A percentile compares a stretch with the other conserved stretches of the same genome.
Evolutionary conservation across 495 filamentous ascomycete species (phyloP).

Genomic region (Daldinia decipiens): DNA sequence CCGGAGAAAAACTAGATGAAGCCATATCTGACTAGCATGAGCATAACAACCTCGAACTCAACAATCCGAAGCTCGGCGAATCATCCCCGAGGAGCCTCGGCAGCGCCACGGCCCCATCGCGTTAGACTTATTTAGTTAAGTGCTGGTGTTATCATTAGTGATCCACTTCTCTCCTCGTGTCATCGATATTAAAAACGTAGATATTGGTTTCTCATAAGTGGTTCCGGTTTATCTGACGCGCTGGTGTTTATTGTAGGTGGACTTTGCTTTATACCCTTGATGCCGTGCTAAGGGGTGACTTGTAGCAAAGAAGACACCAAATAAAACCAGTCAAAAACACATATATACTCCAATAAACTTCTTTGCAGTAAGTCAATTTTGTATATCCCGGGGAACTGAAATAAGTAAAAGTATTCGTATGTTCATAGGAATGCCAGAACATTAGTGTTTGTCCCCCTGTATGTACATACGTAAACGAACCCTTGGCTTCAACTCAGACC

Average conservation of each 20-base stretch:
- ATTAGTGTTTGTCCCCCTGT: too few relatives aligned
- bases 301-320: too few relatives aligned
- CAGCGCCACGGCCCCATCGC: conserved; percentile 27
- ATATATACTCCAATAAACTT: too few relatives aligned
- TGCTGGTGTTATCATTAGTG: conserved; percentile 18
- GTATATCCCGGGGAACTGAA: too few relatives aligned
- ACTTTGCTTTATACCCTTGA: background rate
- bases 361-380: too few relatives aligned
- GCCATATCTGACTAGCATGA: conserved; percentile 5
- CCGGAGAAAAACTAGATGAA: conserved; percentile 5
- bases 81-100: conserved; percentile 32
- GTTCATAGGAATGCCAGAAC: too few relatives aligned
- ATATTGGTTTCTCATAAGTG: background rate
- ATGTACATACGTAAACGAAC: too few relatives aligned
- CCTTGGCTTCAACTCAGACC: background rate
- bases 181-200: conserved; percentile 1
- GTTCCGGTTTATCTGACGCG: background rate
- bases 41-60: conserved; percentile 6
- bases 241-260: background rate
- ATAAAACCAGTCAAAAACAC: too few relatives aligned
- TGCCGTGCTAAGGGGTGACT: background rate
- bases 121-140: conserved; percentile 7
- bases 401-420: too few relatives aligned
- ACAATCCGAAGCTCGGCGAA: conserved; percentile 16
- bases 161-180: conserved; percentile 32